Base-by-base conservation (phyloP, 768 basidiomycete genomes). In the Trametes sanguinea region DNA sequence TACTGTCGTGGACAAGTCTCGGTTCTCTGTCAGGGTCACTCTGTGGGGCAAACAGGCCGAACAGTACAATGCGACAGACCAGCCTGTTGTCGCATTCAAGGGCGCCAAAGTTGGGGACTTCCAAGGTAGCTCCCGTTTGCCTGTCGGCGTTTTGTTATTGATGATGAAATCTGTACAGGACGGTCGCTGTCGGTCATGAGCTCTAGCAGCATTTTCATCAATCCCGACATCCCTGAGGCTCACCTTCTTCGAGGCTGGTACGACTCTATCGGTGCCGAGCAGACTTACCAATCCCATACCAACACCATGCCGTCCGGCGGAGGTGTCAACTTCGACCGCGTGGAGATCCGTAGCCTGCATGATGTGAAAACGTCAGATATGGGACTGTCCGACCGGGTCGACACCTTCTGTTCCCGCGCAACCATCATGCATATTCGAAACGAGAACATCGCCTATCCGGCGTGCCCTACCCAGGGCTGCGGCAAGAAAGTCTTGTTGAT, bases 1-100 rank as follows among this genome's bases (percentile, higher is more conserved):
- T 53, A 88, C 84, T 0, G 76, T 99, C 37, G 95, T 95, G 11
- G 96, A 99, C 72, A 84, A 83, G 62, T 89, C 93, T 6, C 83
- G 83, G 39, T 92, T 78, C 69, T 84, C 87, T 14, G 87, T 93
- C 43, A 85, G 93, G 37, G 72, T 98, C 65, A 99, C 96, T 3
- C 78, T 98, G 33, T 99, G 96, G 97, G 97, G 96, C 27, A 94
- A 90, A 73, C 90, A 93, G 73, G 96, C 96, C 0, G 94, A 98
- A 72, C 82, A 83, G 43, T 98, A 86, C 72, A 73, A 75, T n/a
- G 76, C 80, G 5, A 78, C 81, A 10, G 80, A 80, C 51, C 71
- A 81, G 52, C 85, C 92, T 8, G 87, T 98, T 33, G 82, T 95
- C 65, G 96, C 96, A 4, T 92, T 95, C 83, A 97, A 95, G 76